Conservation (phyloP, 352 stramenopile genomes). For the Globisporangium mamillatum region DNA sequence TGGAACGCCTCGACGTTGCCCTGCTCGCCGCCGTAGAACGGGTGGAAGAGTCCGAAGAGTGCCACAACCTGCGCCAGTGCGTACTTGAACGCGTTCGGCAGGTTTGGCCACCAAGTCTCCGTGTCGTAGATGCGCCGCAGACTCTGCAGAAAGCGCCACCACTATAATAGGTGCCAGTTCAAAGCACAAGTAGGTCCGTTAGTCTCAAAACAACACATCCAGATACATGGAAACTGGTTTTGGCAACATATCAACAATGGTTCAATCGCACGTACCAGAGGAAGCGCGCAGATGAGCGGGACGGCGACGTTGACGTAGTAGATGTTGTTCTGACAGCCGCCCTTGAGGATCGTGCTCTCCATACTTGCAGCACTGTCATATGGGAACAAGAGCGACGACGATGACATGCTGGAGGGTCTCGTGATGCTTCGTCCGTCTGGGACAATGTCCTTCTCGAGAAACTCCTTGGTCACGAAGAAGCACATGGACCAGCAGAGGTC, state of each 20-base stretch:
- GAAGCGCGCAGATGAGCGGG: slow-evolving; percentile 93
- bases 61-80: slow-evolving; percentile 79
- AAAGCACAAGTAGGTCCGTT: neutral
- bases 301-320: slow-evolving; percentile 95
- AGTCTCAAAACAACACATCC: neutral
- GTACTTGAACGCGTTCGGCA: slow-evolving; percentile 97
- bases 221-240: neutral
- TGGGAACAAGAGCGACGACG: neutral
- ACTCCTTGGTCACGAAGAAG: slow-evolving; percentile 95
- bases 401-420: slow-evolving; percentile 49
- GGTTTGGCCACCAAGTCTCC: slow-evolving; percentile 92
- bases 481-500: slow-evolving; percentile 93
- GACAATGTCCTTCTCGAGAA: slow-evolving; percentile 67
- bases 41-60: slow-evolving; percentile 86
- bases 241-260: too few species aligned
- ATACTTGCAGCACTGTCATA: neutral
- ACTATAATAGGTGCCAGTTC: slow-evolving; percentile 23
- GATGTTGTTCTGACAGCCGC: slow-evolving; percentile 59
- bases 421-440: slow-evolving; percentile 89
- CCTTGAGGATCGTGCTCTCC: slow-evolving; percentile 4
- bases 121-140: slow-evolving; percentile 94
- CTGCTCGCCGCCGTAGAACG: slow-evolving; percentile 41
- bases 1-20: slow-evolving; percentile 41
- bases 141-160: slow-evolving; percentile 97
- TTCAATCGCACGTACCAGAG: slow-evolving; percentile 46